phyloP scores from a whole-genome alignment of 2,329 filamentous ascomycete species.

The Stagonosporopsis cucurbitacearum region DNA sequence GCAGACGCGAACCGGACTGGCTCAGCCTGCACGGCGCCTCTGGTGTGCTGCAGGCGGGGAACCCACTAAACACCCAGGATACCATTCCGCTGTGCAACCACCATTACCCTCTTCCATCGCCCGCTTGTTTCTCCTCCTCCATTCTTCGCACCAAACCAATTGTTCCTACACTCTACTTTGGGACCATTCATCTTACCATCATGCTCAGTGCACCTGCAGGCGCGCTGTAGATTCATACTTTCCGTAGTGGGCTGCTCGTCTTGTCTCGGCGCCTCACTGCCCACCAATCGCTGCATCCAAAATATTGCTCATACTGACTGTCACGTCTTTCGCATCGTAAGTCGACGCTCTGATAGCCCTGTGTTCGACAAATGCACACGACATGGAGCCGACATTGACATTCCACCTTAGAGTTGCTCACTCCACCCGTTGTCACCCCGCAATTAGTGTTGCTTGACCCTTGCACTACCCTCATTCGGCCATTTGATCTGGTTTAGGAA shows the following conservation, averaged over 20 bases:
- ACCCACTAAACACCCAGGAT: slow-evolving; percentile 34
- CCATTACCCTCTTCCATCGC: slow-evolving; percentile 27
- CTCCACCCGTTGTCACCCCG: slow-evolving; percentile 17
- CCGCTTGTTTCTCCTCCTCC: slow-evolving; percentile 27
- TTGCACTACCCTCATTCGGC: slow-evolving; percentile 15
- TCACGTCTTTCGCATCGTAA: slow-evolving; percentile 5
- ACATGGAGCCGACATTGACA: slow-evolving; percentile 21
- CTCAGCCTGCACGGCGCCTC: slow-evolving; percentile 40
- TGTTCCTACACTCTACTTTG: slow-evolving; percentile 13
- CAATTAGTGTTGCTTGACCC: slow-evolving; percentile 14
- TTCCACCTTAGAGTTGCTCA: slow-evolving; percentile 3
- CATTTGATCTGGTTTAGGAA: slow-evolving; percentile 13
- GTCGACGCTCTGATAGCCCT: slow-evolving; percentile 4
- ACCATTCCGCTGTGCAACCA: slow-evolving; percentile 44
- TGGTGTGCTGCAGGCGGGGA: slow-evolving; percentile 34
- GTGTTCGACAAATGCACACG: slow-evolving; percentile 17
- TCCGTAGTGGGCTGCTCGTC: slow-evolving; percentile 22
- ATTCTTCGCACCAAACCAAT: slow-evolving; percentile 23
- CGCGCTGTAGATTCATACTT: slow-evolving; percentile 37
- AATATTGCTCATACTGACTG: neutral
- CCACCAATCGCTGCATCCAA: slow-evolving; percentile 24
- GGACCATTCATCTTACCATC: slow-evolving; percentile 23
- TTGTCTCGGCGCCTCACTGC: slow-evolving; percentile 6
- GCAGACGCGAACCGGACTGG: slow-evolving; percentile 35
- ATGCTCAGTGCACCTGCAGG: slow-evolving; percentile 25